phyloP scores from a whole-genome alignment of 164 flowering plant species.

The Nymphaea colorata region DNA sequence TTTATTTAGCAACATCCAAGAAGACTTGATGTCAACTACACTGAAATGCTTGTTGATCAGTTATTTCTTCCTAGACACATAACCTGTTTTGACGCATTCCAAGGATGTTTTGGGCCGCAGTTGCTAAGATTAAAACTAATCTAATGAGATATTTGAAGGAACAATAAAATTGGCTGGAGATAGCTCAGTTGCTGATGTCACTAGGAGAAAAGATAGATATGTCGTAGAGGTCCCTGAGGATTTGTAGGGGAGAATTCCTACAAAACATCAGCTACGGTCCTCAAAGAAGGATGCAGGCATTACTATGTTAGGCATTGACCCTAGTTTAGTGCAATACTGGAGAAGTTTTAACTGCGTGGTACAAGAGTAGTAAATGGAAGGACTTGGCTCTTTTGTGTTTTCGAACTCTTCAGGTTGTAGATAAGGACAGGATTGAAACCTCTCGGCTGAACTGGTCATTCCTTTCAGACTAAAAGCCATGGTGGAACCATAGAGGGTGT shows the following conservation, averaged over 20 bases:
- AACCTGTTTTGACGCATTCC: constrained; percentile 45
- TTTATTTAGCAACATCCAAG: constrained; percentile 34
- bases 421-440: too few species aligned
- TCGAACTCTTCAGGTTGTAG: too few species aligned
- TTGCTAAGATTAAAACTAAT: constrained; percentile 38
- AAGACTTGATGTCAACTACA: constrained; percentile 32
- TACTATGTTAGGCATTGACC: too few species aligned
- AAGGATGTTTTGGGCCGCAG: constrained; percentile 75
- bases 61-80: constrained; percentile 56
- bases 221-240: constrained; percentile 86
- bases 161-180: constrained; percentile 67
- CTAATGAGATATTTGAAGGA: constrained; percentile 60
- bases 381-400: too few species aligned
- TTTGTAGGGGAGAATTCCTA: constrained; percentile 50
- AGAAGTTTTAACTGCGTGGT: too few species aligned
- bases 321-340: too few species aligned
- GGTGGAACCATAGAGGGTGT: too few species aligned
- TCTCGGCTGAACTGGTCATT: too few species aligned
- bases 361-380: too few species aligned
- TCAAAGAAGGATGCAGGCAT: constrained; percentile 54
- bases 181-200: constrained; percentile 72
- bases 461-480: too few species aligned
- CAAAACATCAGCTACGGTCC: constrained; percentile 73
- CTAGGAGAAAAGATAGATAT: constrained; percentile 77
- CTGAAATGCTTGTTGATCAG: constrained; percentile 49